phyloP scores from a whole-genome alignment of 164 flowering plant genomes.

The Protea cynaroides region DNA sequence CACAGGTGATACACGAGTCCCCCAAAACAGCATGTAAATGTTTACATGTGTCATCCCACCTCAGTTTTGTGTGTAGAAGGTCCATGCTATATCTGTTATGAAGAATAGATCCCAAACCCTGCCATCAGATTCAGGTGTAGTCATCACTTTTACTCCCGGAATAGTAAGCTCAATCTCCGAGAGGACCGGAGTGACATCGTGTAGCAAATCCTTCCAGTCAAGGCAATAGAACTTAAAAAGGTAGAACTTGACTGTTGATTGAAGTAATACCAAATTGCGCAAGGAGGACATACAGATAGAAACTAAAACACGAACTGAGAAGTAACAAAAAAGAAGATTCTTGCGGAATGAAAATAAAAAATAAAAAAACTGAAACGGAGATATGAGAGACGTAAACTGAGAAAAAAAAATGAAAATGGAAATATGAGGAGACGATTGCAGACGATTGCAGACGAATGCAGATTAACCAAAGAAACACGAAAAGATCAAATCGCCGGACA shows the following conservation, averaged over 20 bases:
- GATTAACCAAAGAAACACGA: too few species aligned
- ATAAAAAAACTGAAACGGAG: too few species aligned
- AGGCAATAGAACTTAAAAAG: conserved; percentile 54
- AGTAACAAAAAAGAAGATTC: too few species aligned
- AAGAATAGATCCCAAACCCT: conserved; percentile 73
- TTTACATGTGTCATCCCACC: conserved; percentile 54
- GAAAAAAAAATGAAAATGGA: too few species aligned
- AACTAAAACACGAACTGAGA: too few species aligned
- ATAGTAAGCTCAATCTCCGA: conserved; percentile 67
- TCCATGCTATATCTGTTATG: conserved; percentile 63
- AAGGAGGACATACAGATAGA: conserved; percentile 61
- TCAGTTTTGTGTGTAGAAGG: conserved; percentile 60
- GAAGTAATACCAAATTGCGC: conserved; percentile 34
- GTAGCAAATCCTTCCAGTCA: conserved; percentile 61
- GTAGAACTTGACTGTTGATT: conserved; percentile 37
- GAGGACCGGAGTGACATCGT: conserved; percentile 69
- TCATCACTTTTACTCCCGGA: conserved; percentile 71
- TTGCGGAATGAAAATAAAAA: too few species aligned
- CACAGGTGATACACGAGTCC: conserved; percentile 65
- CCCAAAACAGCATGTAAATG: conserved; percentile 51
- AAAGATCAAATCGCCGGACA: too few species aligned
- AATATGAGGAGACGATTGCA: too few species aligned
- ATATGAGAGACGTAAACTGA: too few species aligned
- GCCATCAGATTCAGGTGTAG: conserved; percentile 82
- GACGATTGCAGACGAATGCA: too few species aligned